Evolutionary conservation across 768 basidiomycete genomes (phyloP), one percentile per base, ranked within the genome.

Genomic region (Kockovaella imperatae): DNA sequence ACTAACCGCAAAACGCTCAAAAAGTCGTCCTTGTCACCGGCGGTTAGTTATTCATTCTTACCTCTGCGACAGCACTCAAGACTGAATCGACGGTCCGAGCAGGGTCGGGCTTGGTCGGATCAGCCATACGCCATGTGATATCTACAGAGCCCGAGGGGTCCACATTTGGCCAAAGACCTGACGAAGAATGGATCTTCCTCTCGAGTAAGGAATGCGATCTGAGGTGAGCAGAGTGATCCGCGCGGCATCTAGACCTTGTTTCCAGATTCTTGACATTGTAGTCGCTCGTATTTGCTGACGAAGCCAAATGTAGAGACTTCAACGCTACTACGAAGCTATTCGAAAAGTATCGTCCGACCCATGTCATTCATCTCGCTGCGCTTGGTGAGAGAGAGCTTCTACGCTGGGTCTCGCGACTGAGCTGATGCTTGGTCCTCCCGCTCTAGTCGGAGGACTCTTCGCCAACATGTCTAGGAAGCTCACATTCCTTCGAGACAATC

Each of bases 401-500:
- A 4, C 21, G 14, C 11, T 10, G 36, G 21, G 39, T 40, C 7
- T 24, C n/a, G 15, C 38, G 13, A 10, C 21, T 24, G 17, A 21
- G 35, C 47, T 17, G 23, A 24, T 15, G 25, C 29, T 24, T 42
- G 26, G 15, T 49, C 18, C 10, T 4, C 36, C 42, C 15, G 35
- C 42, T 3, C 47, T 38, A 88, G 91, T 97, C 45, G 93, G 91
- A 4, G 91, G 91, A 10, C 76, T 96, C 17, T 97, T 93, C 77
- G 84, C 80, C 66, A 96, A 96, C 74, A 91, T 95, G 85, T 84
- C 85, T 66, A 82, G 83, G 75, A 95, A 96, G 84, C 78, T 86
- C 47, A 87, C 86, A 21, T 95, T 96, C 78, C 78, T 96, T 18
- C 84, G 89, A 17, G 90, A 95, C 64, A 97, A 97, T 73, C 79